Base-by-base conservation (phyloP, 148 eudicot species). In the Arbutus unedo region DNA sequence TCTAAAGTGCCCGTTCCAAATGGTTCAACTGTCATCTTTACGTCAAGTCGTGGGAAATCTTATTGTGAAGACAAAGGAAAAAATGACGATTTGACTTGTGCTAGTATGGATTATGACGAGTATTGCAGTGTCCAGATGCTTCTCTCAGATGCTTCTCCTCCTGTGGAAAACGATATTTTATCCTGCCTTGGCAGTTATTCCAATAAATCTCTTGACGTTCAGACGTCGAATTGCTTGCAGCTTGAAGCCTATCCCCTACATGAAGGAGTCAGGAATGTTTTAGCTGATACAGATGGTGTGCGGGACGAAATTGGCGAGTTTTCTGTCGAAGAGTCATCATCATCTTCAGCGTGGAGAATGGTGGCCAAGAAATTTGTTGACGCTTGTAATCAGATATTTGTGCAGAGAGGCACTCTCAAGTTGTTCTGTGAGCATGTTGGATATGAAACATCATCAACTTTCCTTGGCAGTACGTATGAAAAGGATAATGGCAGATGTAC, bases 221-320 rank as follows among this genome's bases (percentile, higher is more conserved):
- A 81, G 79, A 81, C 49, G 67, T 73, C 83, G 70, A 62, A 45
- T 77, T 18, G 47, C 82, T 64, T 66, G 53, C 62, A 79, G 25
- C 56, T 76, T 78, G 79, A 85, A 75, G 57, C 56, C 62, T 62
- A 51, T 23, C 38, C 79, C 59, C n/a, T 55, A 77, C n/a, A n/a
- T 83, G 81, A 75, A 74, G 73, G 55, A 54, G 55, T 82, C 16
- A 68, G 83, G 77, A 80, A 82, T 62, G 14, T 60, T 25, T 51
- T 74, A 49, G 18, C 74, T 74, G 81, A 87, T 81, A 72, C 54
- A 78, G 67, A 66, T 18, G 51, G 70, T 56, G 80, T 83, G 54
- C 85, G 87, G 43, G 92, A 90, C 70, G 87, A 83, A 77, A 83
- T 93, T 79, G 96, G 91, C 44, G 94, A 93, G 72, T 87, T 91